These are phyloP conservation scores for Talaromyces sp. DNA, from an alignment of 2,329 filamentous ascomycete genomes.

Conservation along the genomic window DNA sequence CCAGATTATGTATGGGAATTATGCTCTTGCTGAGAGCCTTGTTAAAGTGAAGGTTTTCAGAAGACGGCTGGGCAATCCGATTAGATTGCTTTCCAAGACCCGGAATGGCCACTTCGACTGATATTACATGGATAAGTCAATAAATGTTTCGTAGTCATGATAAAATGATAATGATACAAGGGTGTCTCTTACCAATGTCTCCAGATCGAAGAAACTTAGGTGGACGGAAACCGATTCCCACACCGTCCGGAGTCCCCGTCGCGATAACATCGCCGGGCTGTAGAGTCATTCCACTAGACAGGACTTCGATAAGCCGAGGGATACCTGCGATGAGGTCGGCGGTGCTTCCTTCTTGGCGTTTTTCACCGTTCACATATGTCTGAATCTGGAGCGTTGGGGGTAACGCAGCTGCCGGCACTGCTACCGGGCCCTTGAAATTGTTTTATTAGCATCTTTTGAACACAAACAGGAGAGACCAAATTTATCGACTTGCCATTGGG, in stretches of 20 bases:
- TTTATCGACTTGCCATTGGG: not conserved
- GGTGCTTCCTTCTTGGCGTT: constrained; percentile 44
- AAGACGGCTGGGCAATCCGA: not conserved
- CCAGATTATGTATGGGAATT: not conserved
- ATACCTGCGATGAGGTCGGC: not conserved
- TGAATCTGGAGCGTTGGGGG: constrained; percentile 38
- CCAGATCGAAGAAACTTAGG: not conserved
- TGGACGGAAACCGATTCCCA: not conserved
- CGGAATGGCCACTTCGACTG: not conserved
- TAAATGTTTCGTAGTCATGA: too few species aligned
- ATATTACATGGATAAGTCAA: not conserved
- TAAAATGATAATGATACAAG: not conserved
- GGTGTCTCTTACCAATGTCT: not conserved
- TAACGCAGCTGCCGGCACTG: constrained; percentile 24
- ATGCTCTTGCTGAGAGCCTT: not conserved
- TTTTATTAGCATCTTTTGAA: not conserved
- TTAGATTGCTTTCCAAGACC: not conserved
- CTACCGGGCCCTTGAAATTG: not conserved
- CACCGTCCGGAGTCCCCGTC: constrained; percentile 4
- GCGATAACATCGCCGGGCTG: not conserved
- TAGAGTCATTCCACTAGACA: constrained; percentile 3
- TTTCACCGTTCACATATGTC: constrained; percentile 49
- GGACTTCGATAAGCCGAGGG: not conserved
- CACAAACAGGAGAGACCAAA: not conserved
- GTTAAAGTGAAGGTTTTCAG: not conserved